Base-by-base conservation (phyloP, 2,329 filamentous ascomycete species). In the Keithomyces neogunnii region DNA sequence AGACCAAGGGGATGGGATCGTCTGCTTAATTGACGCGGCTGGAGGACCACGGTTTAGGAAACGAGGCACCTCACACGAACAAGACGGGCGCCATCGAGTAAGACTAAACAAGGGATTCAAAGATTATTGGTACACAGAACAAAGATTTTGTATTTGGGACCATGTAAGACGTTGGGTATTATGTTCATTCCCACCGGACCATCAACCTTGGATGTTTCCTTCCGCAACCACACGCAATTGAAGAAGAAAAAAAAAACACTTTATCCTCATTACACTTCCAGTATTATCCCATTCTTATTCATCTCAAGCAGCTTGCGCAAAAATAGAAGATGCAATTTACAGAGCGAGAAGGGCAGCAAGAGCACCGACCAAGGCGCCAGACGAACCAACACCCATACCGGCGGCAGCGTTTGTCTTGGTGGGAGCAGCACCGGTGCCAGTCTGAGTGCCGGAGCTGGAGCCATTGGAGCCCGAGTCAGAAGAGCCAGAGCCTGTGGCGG, bases 341-440 rank as follows among this genome's bases (percentile, higher is more conserved):
- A 81, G 61, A 59, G 74, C 74, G 51, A 79, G 56, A 55, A 80
- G 58, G 52, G 75, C 77, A 56, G 71, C 77, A 29, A 75, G 29
- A 51, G 78, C 64, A 56, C 74, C 77, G 50, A 77, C 54, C 19
- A 79, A 48, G 36, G 72, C 73, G 28, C 69, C 69, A 29, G 73
- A 70, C 19, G 74, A 70, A 38, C 51, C 58, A 39, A 53, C 51
- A 36, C 51, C 53, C 3, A 54, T 28, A 36, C 50, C 53, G 29
- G 59, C 45, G 43, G 56, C 58, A 28, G 54, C 52, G 51, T 54
- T 53, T 53, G 53, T 48, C 51, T 56, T 47, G 36, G 61, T 53
- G 47, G 60, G 53, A 19, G 45, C 47, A 11, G 58, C 50, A 30
- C 55, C 56, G 19, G 55, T 51, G 51, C 54, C 53, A 52, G 53